These are phyloP conservation scores for Boletus rubropictus DNA, from an alignment of 768 basidiomycete species.

Conservation along the genomic window DNA sequence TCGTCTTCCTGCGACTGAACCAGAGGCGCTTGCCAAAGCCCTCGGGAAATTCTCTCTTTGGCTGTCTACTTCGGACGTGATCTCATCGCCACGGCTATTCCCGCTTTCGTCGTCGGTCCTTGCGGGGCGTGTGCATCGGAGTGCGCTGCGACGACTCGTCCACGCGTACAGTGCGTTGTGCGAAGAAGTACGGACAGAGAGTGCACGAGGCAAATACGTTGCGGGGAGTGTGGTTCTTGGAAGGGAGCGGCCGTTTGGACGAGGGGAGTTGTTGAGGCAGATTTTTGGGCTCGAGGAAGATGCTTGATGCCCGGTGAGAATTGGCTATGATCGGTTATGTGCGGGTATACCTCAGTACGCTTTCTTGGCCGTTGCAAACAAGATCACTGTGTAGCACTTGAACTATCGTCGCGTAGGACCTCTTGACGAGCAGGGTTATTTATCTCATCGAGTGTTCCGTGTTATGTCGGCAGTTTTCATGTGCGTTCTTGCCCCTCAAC, in stretches of 20 bases:
- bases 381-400: no score
- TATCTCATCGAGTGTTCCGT: no score
- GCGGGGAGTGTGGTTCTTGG: constrained; percentile 83
- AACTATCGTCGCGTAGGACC: no score
- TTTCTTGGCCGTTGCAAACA: no score
- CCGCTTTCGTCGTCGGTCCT: constrained; percentile 64
- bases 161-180: constrained; percentile 68
- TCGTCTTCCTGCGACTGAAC: constrained; percentile 54
- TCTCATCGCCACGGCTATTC: constrained; percentile 73
- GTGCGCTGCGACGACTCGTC: constrained; percentile 63
- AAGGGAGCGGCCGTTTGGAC: constrained; percentile 79
- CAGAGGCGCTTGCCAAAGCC: constrained; percentile 54
- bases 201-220: constrained; percentile 61
- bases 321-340: no score
- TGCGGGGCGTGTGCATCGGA: constrained; percentile 67
- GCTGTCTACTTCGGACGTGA: constrained; percentile 77
- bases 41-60: constrained; percentile 74
- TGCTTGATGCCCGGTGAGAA: no score
- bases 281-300: constrained; percentile 67
- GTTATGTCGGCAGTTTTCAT: no score
- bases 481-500: no score
- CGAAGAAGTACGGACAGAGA: constrained; percentile 69
- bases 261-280: constrained; percentile 65
- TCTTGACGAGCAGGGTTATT: no score
- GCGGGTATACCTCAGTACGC: no score